Evolutionary conservation across 305 asterid genomes (phyloP).

Genomic region (Fraxinus platypoda): DNA sequence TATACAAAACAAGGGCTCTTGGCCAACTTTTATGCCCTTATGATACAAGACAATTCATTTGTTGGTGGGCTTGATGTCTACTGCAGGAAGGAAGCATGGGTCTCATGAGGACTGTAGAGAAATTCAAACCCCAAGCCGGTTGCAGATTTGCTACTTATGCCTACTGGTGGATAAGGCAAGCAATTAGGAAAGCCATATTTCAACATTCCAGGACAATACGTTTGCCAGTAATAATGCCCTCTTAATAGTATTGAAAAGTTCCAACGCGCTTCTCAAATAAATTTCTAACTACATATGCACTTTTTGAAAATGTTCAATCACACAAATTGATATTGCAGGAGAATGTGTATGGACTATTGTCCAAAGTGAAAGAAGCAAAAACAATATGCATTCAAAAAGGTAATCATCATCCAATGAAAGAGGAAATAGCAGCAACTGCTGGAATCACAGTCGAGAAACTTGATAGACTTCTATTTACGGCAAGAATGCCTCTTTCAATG

Average conservation of each 20-base stretch:
- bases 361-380: slow-evolving; percentile 71
- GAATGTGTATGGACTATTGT: slow-evolving; percentile 67
- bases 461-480: slow-evolving; percentile 45
- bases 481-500: slow-evolving; percentile 79
- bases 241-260: slow-evolving; percentile 19
- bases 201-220: slow-evolving; percentile 87
- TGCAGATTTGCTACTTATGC: slow-evolving; percentile 92
- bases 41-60: neutral
- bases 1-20: neutral
- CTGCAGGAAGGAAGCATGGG: slow-evolving; percentile 88
- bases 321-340: slow-evolving; percentile 50
- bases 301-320: slow-evolving; percentile 10
- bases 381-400: slow-evolving; percentile 60
- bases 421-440: slow-evolving; percentile 62
- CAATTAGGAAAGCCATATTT: slow-evolving; percentile 73
- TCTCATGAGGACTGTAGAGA: slow-evolving; percentile 90
- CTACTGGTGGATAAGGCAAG: slow-evolving; percentile 94
- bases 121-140: slow-evolving; percentile 83
- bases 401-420: slow-evolving; percentile 54
- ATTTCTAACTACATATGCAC: neutral
- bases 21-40: neutral
- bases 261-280: neutral
- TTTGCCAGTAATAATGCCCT: slow-evolving; percentile 80
- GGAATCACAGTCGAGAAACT: slow-evolving; percentile 75
- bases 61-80: slow-evolving; percentile 9